phyloP scores from a whole-genome alignment of 2,329 filamentous ascomycete genomes.

The Penicillium decumbens region DNA sequence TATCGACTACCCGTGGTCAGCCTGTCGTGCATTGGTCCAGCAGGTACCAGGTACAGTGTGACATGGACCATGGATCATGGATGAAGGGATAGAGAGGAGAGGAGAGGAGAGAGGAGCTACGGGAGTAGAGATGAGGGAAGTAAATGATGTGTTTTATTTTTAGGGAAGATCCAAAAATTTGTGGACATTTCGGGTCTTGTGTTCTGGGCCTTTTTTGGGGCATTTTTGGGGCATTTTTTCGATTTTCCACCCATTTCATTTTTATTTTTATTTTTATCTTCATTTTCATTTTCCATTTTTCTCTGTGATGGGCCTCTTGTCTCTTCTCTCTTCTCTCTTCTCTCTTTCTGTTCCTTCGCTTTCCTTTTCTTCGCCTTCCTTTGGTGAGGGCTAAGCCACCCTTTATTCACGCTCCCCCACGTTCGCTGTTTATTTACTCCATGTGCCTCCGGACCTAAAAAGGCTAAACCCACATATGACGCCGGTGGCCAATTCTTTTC shows the following conservation, averaged over 20 bases:
- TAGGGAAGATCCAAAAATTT: conserved; percentile 6
- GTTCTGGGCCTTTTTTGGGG: background rate
- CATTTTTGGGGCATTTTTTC: background rate
- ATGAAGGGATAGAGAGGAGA: no score
- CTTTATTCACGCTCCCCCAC: background rate
- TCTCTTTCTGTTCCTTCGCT: background rate
- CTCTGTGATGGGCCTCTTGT: background rate
- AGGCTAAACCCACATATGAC: conserved; percentile 12
- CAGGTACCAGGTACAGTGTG: conserved; percentile 19
- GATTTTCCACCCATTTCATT: background rate
- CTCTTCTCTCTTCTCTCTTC: conserved; percentile 14
- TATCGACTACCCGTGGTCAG: background rate
- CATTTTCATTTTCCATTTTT: background rate
- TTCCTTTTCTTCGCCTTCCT: conserved; percentile 3
- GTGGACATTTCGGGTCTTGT: background rate
- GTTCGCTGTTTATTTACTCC: conserved; percentile 7
- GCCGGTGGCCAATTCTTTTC: conserved; percentile 9
- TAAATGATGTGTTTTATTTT: conserved; percentile 14
- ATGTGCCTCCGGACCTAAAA: conserved; percentile 2
- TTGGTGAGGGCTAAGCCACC: conserved; percentile 1
- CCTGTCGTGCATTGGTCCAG: conserved; percentile 3
- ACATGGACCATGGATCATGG: background rate
- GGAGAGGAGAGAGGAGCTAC: no score
- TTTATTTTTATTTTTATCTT: background rate
- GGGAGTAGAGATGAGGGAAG: background rate